A percentile compares a stretch with the other conserved stretches of the same genome.
Conservation (phyloP, 768 basidiomycete species). For the Tephrocybe sp. region DNA sequence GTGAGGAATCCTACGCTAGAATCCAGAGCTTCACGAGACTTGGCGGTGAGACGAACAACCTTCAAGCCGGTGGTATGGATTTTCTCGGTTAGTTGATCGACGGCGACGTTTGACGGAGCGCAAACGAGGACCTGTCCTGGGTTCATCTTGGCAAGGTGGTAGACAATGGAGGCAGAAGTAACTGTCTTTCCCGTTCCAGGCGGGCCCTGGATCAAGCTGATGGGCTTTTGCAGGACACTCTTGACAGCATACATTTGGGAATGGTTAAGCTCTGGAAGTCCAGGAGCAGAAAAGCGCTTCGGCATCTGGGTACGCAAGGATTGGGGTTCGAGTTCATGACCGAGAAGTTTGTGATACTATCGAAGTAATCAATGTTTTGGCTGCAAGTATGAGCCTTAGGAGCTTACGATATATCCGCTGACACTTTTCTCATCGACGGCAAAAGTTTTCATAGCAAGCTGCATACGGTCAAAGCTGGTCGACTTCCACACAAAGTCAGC, state of each 20-base stretch:
- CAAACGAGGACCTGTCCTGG: slow-evolving; percentile 98
- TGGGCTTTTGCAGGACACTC: slow-evolving; percentile 95
- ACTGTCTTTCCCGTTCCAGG: slow-evolving; percentile 99
- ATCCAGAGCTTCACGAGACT: slow-evolving; percentile 96
- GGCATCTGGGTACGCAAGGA: slow-evolving; percentile 90
- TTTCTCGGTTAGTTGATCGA: slow-evolving; percentile 98
- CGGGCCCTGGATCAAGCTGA: slow-evolving; percentile 96
- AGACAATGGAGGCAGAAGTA: slow-evolving; percentile 97
- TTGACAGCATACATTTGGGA: slow-evolving; percentile 99
- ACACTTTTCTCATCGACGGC: slow-evolving; percentile 99
- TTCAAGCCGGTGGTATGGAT: slow-evolving; percentile 99
- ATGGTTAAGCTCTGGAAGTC: slow-evolving; percentile 96
- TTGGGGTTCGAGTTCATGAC: slow-evolving; percentile 96
- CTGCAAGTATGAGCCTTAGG: background rate
- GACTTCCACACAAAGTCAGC: slow-evolving; percentile 99
- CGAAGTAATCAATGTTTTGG: slow-evolving; percentile 4
- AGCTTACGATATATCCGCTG: slow-evolving; percentile 91
- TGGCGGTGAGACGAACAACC: slow-evolving; percentile 95
- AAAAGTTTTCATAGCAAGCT: slow-evolving; percentile 99
- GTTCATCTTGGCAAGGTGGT: slow-evolving; percentile 99
- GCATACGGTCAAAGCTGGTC: slow-evolving; percentile 99
- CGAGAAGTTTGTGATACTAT: slow-evolving; percentile 97
- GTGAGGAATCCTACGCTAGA: slow-evolving; percentile 94
- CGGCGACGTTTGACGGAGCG: slow-evolving; percentile 98
- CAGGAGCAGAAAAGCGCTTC: slow-evolving; percentile 95